Evolutionary conservation across 805 yeast genomes (phyloP).

Genomic region (Starmerella lactis-condensi): DNA sequence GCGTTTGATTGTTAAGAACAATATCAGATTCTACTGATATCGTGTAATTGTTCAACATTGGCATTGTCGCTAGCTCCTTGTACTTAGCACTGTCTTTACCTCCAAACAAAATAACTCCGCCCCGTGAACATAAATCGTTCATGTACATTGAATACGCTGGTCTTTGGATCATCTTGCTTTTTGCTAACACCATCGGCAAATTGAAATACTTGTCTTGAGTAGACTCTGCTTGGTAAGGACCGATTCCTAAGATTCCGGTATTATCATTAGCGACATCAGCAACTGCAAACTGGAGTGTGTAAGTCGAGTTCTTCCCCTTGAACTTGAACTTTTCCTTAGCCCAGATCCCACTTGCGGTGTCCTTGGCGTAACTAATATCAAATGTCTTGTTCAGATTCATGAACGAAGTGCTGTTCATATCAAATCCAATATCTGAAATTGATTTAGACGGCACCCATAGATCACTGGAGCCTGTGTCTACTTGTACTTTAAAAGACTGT

Average conservation of each 20-base stretch:
- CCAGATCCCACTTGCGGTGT: constrained; percentile 37
- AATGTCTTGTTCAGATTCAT: constrained; percentile 13
- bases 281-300: constrained; percentile 51
- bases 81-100: constrained; percentile 51
- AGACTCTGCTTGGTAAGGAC: constrained; percentile 15
- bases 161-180: constrained; percentile 37
- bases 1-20: constrained; percentile 3
- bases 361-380: constrained; percentile 26
- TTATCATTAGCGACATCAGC: constrained; percentile 46
- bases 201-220: constrained; percentile 30
- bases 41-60: constrained; percentile 19
- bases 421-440: constrained; percentile 16
- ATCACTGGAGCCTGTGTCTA: constrained; percentile 55
- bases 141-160: constrained; percentile 47
- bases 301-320: constrained; percentile 28
- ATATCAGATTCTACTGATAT: constrained; percentile 16
- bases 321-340: constrained; percentile 43
- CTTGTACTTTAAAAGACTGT: constrained; percentile 35
- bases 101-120: constrained; percentile 52
- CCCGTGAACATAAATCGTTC: constrained; percentile 23
- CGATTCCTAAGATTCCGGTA: constrained; percentile 34
- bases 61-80: constrained; percentile 33
- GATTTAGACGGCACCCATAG: constrained; percentile 17
- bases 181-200: constrained; percentile 39
- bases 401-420: constrained; percentile 11